Evolutionary conservation across 257 asterid genomes (phyloP).

Genomic region (Rhazya stricta): DNA sequence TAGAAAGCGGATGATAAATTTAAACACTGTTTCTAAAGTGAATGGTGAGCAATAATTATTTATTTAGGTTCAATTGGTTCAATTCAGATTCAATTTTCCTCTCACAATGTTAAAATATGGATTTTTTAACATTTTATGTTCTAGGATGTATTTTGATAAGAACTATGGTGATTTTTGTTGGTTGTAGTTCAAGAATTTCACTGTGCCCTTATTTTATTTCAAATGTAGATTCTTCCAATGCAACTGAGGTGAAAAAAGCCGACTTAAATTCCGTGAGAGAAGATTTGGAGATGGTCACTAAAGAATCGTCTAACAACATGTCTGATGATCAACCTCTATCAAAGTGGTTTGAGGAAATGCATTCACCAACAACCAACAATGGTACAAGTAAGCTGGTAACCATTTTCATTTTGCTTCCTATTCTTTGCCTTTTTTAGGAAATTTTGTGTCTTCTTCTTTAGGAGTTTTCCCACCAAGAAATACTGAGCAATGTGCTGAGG

Average conservation of each 20-base stretch:
- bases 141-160: background rate
- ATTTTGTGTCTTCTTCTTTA: slow-evolving; percentile 18
- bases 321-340: slow-evolving; percentile 60
- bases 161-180: background rate
- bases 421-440: slow-evolving; percentile 1
- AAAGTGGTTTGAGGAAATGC: slow-evolving; percentile 53
- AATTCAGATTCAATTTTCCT: background rate
- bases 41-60: slow-evolving; percentile 30
- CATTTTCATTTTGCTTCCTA: background rate
- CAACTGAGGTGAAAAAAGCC: slow-evolving; percentile 21
- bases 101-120: background rate
- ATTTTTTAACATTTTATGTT: background rate
- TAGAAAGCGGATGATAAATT: slow-evolving; percentile 24
- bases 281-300: slow-evolving; percentile 21
- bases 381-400: slow-evolving; percentile 35
- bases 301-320: slow-evolving; percentile 27
- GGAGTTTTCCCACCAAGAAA: slow-evolving; percentile 29
- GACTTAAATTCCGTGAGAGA: slow-evolving; percentile 16
- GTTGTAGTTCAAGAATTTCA: background rate
- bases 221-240: slow-evolving; percentile 31
- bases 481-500: slow-evolving; percentile 26
- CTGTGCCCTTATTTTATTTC: background rate
- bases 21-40: slow-evolving; percentile 29
- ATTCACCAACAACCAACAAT: slow-evolving; percentile 33
- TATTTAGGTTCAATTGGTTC: background rate